phyloP scores from a whole-genome alignment of 805 yeast genomes.

The Cyberlindnera japonica region DNA sequence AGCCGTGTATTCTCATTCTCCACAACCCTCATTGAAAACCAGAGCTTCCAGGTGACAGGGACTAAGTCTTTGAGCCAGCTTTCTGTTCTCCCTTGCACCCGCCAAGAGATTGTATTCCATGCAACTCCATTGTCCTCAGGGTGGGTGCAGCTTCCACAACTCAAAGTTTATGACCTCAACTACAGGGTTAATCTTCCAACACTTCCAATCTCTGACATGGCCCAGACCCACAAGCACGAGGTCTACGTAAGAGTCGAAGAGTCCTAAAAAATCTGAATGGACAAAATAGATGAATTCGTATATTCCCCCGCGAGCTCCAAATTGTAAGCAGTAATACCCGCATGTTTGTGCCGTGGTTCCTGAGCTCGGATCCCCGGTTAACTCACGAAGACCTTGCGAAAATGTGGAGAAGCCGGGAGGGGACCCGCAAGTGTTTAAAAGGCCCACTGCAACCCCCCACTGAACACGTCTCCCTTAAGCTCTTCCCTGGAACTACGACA shows the following conservation, averaged over 20 bases:
- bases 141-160: constrained; percentile 48
- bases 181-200: constrained; percentile 61
- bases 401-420: not conserved
- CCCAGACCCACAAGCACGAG: constrained; percentile 29
- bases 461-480: too few relatives aligned
- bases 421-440: too few relatives aligned
- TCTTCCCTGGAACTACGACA: not conserved
- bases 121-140: constrained; percentile 19
- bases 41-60: constrained; percentile 36
- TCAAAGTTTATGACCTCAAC: constrained; percentile 64
- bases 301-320: too few relatives aligned
- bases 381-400: too few relatives aligned
- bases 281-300: too few relatives aligned
- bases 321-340: too few relatives aligned
- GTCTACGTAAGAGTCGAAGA: constrained; percentile 13
- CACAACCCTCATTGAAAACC: constrained; percentile 39
- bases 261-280: not conserved
- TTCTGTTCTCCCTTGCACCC: constrained; percentile 56
- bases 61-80: constrained; percentile 23
- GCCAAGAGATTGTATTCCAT: constrained; percentile 40
- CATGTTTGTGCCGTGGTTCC: constrained; percentile 1
- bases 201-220: constrained; percentile 36
- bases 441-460: too few relatives aligned
- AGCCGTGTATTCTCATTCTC: constrained; percentile 62
- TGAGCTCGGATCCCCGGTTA: too few relatives aligned